phyloP scores from a whole-genome alignment of 495 filamentous ascomycete species.

The Penicillium goetzii region DNA sequence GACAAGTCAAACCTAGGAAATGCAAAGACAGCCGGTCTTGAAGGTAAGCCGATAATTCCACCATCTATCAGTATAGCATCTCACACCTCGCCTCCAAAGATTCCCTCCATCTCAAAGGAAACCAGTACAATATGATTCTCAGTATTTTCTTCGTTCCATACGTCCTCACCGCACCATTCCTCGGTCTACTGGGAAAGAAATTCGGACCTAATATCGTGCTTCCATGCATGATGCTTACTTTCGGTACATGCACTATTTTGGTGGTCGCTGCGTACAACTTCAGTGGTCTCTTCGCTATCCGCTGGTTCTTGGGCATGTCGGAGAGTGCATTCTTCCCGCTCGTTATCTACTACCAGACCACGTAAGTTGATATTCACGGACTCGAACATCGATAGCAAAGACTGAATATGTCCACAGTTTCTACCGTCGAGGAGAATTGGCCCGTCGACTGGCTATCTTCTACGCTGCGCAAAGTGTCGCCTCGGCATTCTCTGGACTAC shows the following conservation, averaged over 20 bases:
- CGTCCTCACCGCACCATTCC: conserved; percentile 66
- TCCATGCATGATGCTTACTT: conserved; percentile 68
- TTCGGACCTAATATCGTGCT: conserved; percentile 66
- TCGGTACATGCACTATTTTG: conserved; percentile 62
- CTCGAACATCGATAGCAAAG: neutral
- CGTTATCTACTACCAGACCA: conserved; percentile 62
- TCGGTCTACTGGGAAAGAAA: conserved; percentile 71
- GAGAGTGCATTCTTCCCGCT: conserved; percentile 77
- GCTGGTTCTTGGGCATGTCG: conserved; percentile 66
- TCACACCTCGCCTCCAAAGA: conserved; percentile 37
- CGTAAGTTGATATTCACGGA: conserved; percentile 16
- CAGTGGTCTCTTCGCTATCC: conserved; percentile 63
- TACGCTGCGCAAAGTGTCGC: conserved; percentile 78
- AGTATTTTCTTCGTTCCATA: conserved; percentile 81
- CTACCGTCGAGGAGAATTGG: conserved; percentile 76
- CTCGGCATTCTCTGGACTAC: conserved; percentile 71
- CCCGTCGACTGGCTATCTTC: conserved; percentile 74
- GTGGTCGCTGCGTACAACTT: conserved; percentile 62
- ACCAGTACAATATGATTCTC: conserved; percentile 73
- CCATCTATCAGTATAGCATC: neutral
- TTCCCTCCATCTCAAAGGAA: conserved; percentile 55
- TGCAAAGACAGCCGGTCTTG: conserved; percentile 66
- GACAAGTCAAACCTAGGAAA: conserved; percentile 73
- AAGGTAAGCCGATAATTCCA: conserved; percentile 36
- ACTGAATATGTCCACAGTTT: conserved; percentile 41